Base-by-base conservation (phyloP, 106 monocot species). In the Phalaenopsis equestris region DNA sequence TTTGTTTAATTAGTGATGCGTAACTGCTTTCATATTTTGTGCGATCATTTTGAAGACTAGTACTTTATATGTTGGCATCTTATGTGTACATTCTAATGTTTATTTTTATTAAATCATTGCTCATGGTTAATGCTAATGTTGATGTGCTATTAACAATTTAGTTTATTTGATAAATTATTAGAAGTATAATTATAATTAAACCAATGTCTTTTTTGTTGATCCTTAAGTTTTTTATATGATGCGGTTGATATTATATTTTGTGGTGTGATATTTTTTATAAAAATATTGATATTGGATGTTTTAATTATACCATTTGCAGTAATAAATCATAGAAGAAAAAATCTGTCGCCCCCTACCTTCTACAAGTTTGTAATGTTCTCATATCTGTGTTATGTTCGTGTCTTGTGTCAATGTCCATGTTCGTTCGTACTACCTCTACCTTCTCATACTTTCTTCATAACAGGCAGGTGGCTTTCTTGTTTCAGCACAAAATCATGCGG, bases 391-490 rank as follows among this genome's bases (percentile, higher is more conserved):
- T n/a, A 61, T 61, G 2, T 61, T 10, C 0, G 6, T 61, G 19
- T 61, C 19, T 61, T 61, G 21, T 61, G 61, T 61, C 21, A 6
- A 8, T 61, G 43, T 45, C 43, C 4, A n/a, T 61, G 6, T 5
- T 61, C 61, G 6, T 5, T 61, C 61, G 14, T 39, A 15, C 36
- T 39, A 70, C 15, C 14, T 38, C 70, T 38, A 6, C 46, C 61
- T 80, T 84, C 82, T 82, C 81, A 89, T 78, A 64, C 30, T 61
- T 83, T 65, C 55, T 80, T 90, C 67, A 83, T 94, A 90, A 81
- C 94, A 99, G 98, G 98, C 98, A 93, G 92, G 98, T 86, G 79
- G 85, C 64, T 94, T 99, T 80, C 93, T 99, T 91, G 87, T 90
- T 93, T 93, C 98, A 73, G 79, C 89, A 72, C 83, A 95, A 78